A percentile compares a stretch with the other conserved stretches of the same genome.
Conservation (phyloP, 148 eudicot species). For the Arbutus unedo region DNA sequence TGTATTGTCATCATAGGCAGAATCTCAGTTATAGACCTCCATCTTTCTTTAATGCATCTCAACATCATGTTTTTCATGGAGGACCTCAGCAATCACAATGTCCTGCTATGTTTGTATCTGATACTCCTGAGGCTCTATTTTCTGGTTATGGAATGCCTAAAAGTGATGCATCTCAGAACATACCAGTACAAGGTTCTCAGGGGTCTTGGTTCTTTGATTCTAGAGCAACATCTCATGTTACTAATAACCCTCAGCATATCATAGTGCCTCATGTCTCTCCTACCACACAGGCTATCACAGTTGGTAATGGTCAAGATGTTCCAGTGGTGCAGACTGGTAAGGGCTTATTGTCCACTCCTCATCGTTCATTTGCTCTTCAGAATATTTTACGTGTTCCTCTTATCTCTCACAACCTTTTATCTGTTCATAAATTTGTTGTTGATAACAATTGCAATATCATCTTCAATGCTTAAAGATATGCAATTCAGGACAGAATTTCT, state of each 20-base stretch:
- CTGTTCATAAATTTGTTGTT: neutral
- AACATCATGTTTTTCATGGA: neutral
- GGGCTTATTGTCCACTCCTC: neutral
- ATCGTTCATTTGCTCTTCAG: too few species aligned
- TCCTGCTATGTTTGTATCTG: neutral
- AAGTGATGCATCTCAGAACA: too few species aligned
- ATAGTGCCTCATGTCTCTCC: neutral
- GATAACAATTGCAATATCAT: neutral
- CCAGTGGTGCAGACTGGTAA: neutral
- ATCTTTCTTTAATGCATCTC: too few species aligned
- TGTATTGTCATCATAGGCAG: too few species aligned
- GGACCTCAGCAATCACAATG: neutral
- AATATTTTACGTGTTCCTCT: neutral
- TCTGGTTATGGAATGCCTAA: too few species aligned
- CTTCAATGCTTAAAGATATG: too few species aligned
- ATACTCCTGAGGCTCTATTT: neutral
- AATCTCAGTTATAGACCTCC: neutral
- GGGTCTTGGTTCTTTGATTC: neutral
- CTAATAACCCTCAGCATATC: neutral
- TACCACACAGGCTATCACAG: neutral
- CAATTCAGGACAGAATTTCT: too few species aligned
- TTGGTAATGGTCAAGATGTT: neutral
- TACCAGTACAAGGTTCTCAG: neutral
- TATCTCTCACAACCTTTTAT: neutral
- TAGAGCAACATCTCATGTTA: neutral